phyloP scores from a whole-genome alignment of 805 yeast genomes.

The Wickerhamiella cacticola region DNA sequence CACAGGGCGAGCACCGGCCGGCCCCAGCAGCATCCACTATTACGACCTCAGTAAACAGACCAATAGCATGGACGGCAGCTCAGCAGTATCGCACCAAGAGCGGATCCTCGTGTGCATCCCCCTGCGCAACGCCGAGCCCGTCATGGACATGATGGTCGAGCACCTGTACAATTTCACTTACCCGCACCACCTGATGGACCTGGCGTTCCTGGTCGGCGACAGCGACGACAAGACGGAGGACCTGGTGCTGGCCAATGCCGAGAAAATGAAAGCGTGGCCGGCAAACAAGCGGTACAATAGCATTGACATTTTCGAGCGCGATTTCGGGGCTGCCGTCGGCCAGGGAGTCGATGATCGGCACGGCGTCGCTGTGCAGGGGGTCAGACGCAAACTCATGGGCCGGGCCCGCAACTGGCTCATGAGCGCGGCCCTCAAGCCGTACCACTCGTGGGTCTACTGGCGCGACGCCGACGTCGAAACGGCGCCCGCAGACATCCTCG shows the following conservation, averaged over 20 bases:
- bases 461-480: slow-evolving; percentile 97
- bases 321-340: slow-evolving; percentile 88
- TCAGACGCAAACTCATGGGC: slow-evolving; percentile 91
- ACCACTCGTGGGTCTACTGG: slow-evolving; percentile 97
- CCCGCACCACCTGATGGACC: slow-evolving; percentile 76
- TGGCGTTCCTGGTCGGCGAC: slow-evolving; percentile 78
- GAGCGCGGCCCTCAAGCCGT: slow-evolving; percentile 77
- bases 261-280: slow-evolving; percentile 4
- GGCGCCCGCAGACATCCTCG: slow-evolving; percentile 71
- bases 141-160: slow-evolving; percentile 72
- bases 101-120: slow-evolving; percentile 77
- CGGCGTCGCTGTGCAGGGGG: slow-evolving; percentile 95
- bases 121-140: slow-evolving; percentile 78
- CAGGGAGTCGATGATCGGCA: slow-evolving; percentile 92
- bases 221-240: slow-evolving; percentile 64
- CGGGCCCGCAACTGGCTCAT: slow-evolving; percentile 92
- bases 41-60: slow-evolving; percentile 42
- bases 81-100: slow-evolving; percentile 41
- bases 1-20: slow-evolving; percentile 6
- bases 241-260: slow-evolving; percentile 51
- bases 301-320: slow-evolving; percentile 75
- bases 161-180: slow-evolving; percentile 70
- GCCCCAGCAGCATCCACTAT: slow-evolving; percentile 25
- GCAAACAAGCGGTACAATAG: slow-evolving; percentile 65
- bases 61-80: slow-evolving; percentile 4